Evolutionary conservation across 2,329 filamentous ascomycete genomes (phyloP).

Genomic region (Neocucurbitaria cava): DNA sequence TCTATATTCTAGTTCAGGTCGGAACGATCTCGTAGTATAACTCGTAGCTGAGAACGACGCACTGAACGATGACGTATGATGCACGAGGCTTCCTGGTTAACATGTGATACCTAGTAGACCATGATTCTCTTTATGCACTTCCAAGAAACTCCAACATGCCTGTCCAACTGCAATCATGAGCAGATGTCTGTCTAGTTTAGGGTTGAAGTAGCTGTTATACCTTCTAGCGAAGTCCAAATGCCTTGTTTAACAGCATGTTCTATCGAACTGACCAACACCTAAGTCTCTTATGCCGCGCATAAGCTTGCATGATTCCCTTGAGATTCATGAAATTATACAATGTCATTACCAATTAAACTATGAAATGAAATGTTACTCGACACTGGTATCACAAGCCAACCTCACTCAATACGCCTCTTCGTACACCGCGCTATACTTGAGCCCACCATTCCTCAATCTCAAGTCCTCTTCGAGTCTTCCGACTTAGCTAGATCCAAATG

Average conservation of each 20-base stretch:
- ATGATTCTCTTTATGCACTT: background rate
- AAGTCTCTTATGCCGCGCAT: too few relatives aligned
- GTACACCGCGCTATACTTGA: background rate
- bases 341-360: background rate
- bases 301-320: too few relatives aligned
- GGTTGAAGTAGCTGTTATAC: too few relatives aligned
- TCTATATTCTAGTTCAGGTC: background rate
- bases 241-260: too few relatives aligned
- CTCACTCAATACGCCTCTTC: background rate
- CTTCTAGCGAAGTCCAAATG: too few relatives aligned
- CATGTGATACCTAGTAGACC: background rate
- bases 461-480: background rate
- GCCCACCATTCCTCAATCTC: background rate
- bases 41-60: background rate
- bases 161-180: too few relatives aligned
- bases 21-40: background rate
- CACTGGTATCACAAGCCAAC: background rate
- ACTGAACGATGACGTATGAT: background rate
- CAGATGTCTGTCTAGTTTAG: too few relatives aligned
- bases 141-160: background rate
- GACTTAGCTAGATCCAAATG: slow-evolving; percentile 63
- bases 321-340: background rate
- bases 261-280: too few relatives aligned
- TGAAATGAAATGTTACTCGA: background rate
- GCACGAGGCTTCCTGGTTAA: background rate